These are phyloP conservation scores for Fonsecaea multimorphosa DNA, from an alignment of 2,329 filamentous ascomycete genomes.

Conservation along the genomic window DNA sequence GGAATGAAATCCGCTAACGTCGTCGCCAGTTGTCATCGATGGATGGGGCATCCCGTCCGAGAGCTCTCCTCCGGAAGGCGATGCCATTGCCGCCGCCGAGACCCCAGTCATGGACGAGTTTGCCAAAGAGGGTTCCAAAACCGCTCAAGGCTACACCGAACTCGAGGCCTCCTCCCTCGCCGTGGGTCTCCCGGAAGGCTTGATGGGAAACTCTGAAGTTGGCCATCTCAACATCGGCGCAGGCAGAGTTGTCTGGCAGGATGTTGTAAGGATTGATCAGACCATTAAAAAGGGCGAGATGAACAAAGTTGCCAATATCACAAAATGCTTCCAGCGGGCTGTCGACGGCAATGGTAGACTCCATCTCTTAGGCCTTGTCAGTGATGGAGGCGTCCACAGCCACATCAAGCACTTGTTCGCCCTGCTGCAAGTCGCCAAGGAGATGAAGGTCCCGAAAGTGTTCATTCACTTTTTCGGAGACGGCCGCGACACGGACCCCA, in stretches of 20 bases:
- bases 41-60: conserved; percentile 91
- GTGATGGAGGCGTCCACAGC: conserved; percentile 93
- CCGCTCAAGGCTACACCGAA: conserved; percentile 82
- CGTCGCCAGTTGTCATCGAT: conserved; percentile 86
- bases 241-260: conserved; percentile 97
- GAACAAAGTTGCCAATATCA: conserved; percentile 76
- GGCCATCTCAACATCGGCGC: conserved; percentile 98
- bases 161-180: conserved; percentile 95
- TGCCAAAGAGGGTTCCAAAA: conserved; percentile 68
- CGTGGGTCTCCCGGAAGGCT: conserved; percentile 90
- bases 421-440: conserved; percentile 87
- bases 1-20: conserved; percentile 43
- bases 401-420: conserved; percentile 93
- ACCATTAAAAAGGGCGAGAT: conserved; percentile 86
- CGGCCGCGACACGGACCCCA: conserved; percentile 96
- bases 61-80: conserved; percentile 82
- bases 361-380: conserved; percentile 89
- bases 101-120: conserved; percentile 96
- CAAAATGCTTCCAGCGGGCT: conserved; percentile 75
- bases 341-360: conserved; percentile 89
- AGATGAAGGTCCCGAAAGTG: conserved; percentile 83
- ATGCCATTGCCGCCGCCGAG: conserved; percentile 91
- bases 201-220: conserved; percentile 99
- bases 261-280: conserved; percentile 94
- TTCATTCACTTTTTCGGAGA: conserved; percentile 99